Evolutionary conservation across 768 basidiomycete species (phyloP).

Genomic region (Tricholoma matsutake): DNA sequence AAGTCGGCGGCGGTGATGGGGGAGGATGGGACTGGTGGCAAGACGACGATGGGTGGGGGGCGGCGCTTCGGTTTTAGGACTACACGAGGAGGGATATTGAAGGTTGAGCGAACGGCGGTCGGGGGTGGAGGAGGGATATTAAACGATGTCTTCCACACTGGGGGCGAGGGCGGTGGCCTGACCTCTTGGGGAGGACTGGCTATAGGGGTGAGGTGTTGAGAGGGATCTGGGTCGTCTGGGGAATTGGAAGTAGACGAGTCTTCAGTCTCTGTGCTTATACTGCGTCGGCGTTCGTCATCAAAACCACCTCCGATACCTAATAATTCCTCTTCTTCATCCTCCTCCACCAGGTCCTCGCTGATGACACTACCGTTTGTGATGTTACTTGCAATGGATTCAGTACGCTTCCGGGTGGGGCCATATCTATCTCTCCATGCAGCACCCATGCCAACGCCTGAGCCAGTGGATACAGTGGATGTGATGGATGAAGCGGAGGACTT

Average conservation of each 20-base stretch:
- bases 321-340: conserved; percentile 74
- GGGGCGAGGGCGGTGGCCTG: conserved; percentile 50
- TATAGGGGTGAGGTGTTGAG: conserved; percentile 20
- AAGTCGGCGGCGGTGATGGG: conserved; percentile 50
- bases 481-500: conserved; percentile 67
- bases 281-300: conserved; percentile 32
- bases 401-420: conserved; percentile 56
- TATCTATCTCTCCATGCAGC: conserved; percentile 64
- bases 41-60: conserved; percentile 55
- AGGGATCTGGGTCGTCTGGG: conserved; percentile 36
- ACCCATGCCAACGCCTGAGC: conserved; percentile 64
- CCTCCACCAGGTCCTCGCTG: conserved; percentile 80
- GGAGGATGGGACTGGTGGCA: conserved; percentile 74
- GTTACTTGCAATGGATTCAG: conserved; percentile 73
- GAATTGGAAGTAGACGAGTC: conserved; percentile 42
- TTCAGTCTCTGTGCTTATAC: conserved; percentile 31
- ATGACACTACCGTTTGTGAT: conserved; percentile 63
- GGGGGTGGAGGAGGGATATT: conserved; percentile 46
- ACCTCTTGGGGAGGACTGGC: conserved; percentile 26
- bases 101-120: conserved; percentile 52
- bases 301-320: conserved; percentile 70
- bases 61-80: conserved; percentile 52
- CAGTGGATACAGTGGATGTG: conserved; percentile 43
- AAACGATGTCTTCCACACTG: conserved; percentile 59
- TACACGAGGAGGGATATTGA: conserved; percentile 36